Base-by-base conservation (phyloP, 139 green algal species). In the Zygnema circumcarinatum region DNA sequence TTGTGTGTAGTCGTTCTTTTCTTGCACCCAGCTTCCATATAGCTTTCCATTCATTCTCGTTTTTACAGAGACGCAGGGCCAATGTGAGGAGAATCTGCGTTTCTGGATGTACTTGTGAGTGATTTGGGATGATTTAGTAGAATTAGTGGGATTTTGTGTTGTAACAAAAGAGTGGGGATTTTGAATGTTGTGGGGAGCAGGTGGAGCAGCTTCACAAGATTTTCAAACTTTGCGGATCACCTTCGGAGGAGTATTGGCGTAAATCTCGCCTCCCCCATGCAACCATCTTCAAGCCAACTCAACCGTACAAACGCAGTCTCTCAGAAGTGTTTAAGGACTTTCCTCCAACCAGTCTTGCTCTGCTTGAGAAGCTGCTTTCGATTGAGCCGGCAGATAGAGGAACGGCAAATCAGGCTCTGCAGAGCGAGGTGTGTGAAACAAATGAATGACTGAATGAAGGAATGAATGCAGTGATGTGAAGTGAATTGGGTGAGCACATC, bases 151-250 rank as follows among this genome's bases (percentile, higher is more conserved):
- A n/a, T n/a, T n/a, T n/a, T n/a, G n/a, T n/a, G n/a, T n/a, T n/a
- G n/a, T n/a, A n/a, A n/a, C n/a, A n/a, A n/a, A n/a, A n/a, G n/a
- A n/a, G n/a, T n/a, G n/a, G n/a, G n/a, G n/a, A n/a, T n/a, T n/a
- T n/a, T n/a, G n/a, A n/a, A n/a, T n/a, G n/a, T n/a, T n/a, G n/a
- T n/a, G n/a, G n/a, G n/a, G n/a, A n/a, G n/a, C 84, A 89, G 84
- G 85, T 90, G 62, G 89, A 92, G 62, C 89, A 92, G 80, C 87
- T 92, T 42, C 80, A 92, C 56, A 92, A 90, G 67, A 92, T 92
- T 35, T 92, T 92, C 80, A 89, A 92, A 38, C 87, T 92, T 80
- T 92, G 87, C 88, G 89, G 89, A 39, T 90, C 85, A 39, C 85
- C 85, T 2, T 81, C 83, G 16, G 87, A 92, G 62, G 87, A 92